A percentile compares a stretch with the other conserved stretches of the same genome.
Evolutionary conservation across 225 moss, liverwort and hornwort genomes (phyloP).

Genomic region (Pleurozium schreberi): DNA sequence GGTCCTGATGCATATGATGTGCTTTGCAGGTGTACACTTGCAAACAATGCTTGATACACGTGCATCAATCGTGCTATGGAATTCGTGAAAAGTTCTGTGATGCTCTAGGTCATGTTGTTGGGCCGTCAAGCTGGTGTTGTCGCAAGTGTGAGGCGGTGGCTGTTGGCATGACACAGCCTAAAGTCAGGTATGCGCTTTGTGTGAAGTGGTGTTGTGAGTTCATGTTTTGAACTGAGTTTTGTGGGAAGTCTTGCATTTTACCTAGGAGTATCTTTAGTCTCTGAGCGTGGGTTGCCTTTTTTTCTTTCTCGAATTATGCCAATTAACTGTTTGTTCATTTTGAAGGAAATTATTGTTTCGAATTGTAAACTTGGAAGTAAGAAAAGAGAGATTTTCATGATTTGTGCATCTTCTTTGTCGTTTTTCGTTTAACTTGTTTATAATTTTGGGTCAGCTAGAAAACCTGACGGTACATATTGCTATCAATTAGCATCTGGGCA

Average conservation of each 20-base stretch:
- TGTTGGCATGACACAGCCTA: constrained; percentile 30
- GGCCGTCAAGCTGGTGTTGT: constrained; percentile 46
- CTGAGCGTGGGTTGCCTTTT: not conserved
- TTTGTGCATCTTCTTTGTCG: not conserved
- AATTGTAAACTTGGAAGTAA: not conserved
- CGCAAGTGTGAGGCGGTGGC: constrained; percentile 65
- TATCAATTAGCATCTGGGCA: not conserved
- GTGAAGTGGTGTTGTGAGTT: not conserved
- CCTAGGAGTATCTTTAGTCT: not conserved
- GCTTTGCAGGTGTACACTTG: constrained; percentile 46
- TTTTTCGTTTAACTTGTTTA: not conserved
- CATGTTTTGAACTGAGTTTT: not conserved
- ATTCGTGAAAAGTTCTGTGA: constrained; percentile 34
- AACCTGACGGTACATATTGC: not conserved
- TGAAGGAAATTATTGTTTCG: not conserved
- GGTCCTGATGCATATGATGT: not conserved
- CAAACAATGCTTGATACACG: constrained; percentile 51
- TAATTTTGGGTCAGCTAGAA: not conserved
- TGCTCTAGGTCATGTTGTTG: constrained; percentile 14
- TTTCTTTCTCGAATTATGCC: not conserved
- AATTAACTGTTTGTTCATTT: not conserved
- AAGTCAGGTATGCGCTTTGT: constrained; percentile 26
- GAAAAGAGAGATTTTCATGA: not conserved
- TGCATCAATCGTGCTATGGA: constrained; percentile 67
- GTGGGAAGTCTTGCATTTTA: not conserved